A percentile compares a stretch with the other conserved stretches of the same genome.
phyloP scores from a whole-genome alignment of 2,329 filamentous ascomycete species.

The Scedosporium aurantiacum region DNA sequence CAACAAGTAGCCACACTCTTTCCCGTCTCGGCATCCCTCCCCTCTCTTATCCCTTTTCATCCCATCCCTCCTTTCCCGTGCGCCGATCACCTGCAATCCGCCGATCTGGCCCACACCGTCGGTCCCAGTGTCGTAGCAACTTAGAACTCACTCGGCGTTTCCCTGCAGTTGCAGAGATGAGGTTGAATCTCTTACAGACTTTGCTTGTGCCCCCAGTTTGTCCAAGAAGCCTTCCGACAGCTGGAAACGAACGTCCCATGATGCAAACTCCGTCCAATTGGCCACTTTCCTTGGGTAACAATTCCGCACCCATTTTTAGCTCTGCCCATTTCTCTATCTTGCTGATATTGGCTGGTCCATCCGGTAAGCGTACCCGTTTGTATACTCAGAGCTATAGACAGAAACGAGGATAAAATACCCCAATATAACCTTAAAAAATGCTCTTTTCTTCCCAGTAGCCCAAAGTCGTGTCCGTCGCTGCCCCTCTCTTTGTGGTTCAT shows the following conservation, averaged over 20 bases:
- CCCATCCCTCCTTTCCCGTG: neutral
- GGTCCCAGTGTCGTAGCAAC: neutral
- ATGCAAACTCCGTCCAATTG: neutral
- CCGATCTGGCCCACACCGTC: neutral
- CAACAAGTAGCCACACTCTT: no score
- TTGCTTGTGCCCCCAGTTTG: neutral
- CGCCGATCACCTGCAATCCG: neutral
- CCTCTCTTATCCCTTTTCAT: neutral
- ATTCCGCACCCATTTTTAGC: neutral
- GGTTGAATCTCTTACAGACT: neutral
- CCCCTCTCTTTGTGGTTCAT: no score
- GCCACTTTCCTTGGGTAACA: neutral
- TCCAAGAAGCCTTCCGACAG: neutral
- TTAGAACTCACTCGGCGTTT: neutral
- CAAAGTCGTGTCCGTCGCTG: no score
- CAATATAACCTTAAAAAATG: no score
- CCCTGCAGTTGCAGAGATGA: neutral
- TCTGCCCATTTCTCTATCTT: neutral
- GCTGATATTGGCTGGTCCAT: neutral
- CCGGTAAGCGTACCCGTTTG: neutral
- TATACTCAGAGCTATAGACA: neutral
- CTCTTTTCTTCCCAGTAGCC: no score
- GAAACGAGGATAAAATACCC: no score
- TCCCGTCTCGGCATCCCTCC: no score
- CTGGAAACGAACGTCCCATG: no score